Evolutionary conservation across 192 early-diverging fungal species (phyloP), one percentile per base, ranked within the genome.

Genomic region (Backusella psychrophila): DNA sequence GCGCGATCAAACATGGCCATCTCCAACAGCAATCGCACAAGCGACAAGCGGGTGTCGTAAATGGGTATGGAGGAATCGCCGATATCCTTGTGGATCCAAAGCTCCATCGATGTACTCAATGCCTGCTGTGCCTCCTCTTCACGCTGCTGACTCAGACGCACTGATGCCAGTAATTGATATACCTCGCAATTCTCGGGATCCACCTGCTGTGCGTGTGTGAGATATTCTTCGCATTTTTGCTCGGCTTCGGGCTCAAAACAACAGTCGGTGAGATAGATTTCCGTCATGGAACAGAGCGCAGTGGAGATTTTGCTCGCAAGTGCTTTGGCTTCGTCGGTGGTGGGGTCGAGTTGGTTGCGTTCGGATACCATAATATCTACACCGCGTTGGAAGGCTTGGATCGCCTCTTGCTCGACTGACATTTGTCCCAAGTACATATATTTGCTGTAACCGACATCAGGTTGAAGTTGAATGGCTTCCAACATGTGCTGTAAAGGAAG

Each of bases 251-350:
- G 88, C 67, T 96, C 94, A 82, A 97, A 97, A 80, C 98, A 99
- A 82, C 94, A 97, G 80, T 99, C 98, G 0, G 98, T 98, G 84
- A 99, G 90, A 82, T 96, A 99, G 23, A 98, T 96, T 80, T 99
- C 98, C 3, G 94, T 90, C 90, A 99, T 96, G 42, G 96, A 93
- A 82, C 95, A 96, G 26, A 96, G 87, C 14, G 96, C 96, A 53
- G 88, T 87, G 0, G 95, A 90, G 72, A 95, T 91, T 77, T 97
- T 96, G 33, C 84, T 77, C 21, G 77, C 79, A 3, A 95, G 72
- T 4, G 75, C 75, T 17, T 74, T 80, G 35, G 84, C 86, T 31
- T 89, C 82, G 74, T 81, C 77, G 31, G 83, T 63, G 85, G 82
- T 77, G 3, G 78, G 41, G 5, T 81, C 72, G 63, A 84, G 65